Evolutionary conservation across 371 early-diverging fungal species (phyloP).

Genomic region (Apophysomyces trapeziformis): DNA sequence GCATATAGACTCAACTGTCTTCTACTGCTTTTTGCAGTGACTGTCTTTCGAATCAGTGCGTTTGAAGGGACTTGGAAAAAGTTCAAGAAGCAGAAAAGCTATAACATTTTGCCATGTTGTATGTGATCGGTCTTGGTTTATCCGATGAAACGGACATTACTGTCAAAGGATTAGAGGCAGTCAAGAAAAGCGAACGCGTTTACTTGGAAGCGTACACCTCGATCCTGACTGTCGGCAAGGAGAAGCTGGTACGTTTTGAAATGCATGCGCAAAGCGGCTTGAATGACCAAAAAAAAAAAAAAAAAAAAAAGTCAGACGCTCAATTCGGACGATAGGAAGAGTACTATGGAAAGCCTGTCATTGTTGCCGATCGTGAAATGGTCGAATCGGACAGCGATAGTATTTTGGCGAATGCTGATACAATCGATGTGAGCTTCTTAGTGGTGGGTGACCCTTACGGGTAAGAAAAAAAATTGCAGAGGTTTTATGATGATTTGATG

Average conservation of each 20-base stretch:
- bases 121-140: conserved; percentile 96
- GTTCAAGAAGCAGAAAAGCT: neutral
- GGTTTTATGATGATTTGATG: neutral
- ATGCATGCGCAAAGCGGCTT: neutral
- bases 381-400: conserved; percentile 93
- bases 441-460: conserved; percentile 99
- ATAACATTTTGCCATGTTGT: conserved; percentile 70
- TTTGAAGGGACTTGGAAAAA: neutral
- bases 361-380: conserved; percentile 94
- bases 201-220: conserved; percentile 99
- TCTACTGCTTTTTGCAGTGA: neutral
- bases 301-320: neutral
- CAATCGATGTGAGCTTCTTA: conserved; percentile 91
- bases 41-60: neutral
- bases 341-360: conserved; percentile 85
- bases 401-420: conserved; percentile 90
- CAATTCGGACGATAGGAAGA: conserved; percentile 63
- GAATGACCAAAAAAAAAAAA: neutral
- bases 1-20: no score
- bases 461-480: conserved; percentile 36
- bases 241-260: conserved; percentile 65
- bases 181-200: conserved; percentile 85
- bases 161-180: conserved; percentile 93
- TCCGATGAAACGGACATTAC: conserved; percentile 96
- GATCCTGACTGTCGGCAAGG: conserved; percentile 87